Conservation (phyloP, 2,329 filamentous ascomycete species). For the Botrytis pseudocinerea region DNA sequence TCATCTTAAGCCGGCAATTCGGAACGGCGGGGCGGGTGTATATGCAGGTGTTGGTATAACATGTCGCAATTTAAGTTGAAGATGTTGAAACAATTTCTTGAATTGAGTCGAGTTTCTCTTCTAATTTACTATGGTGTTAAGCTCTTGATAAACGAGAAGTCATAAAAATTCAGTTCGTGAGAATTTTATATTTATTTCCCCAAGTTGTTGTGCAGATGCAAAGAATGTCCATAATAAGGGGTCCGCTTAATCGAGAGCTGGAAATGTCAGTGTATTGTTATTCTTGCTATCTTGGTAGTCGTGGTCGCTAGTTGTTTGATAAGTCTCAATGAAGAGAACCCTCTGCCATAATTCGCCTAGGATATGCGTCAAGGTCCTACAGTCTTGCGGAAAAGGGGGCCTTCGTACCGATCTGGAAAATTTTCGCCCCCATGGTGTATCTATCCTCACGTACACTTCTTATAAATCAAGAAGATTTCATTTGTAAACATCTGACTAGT, state of each 20-base stretch:
- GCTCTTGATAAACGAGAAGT: background rate
- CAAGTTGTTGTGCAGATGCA: too few species aligned
- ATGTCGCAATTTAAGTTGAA: background rate
- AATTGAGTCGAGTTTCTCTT: background rate
- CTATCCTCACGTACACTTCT: background rate
- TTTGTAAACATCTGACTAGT: background rate
- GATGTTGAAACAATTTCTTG: too few species aligned
- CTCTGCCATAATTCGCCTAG: too few species aligned
- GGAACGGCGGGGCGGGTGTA: conserved; percentile 12
- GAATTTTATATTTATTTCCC: background rate
- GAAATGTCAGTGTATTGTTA: background rate
- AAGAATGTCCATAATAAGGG: background rate
- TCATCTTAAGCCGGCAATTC: conserved; percentile 13
- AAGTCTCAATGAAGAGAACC: background rate
- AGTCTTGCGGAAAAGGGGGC: background rate
- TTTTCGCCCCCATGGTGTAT: background rate
- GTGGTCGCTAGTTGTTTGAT: background rate
- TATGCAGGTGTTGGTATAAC: background rate
- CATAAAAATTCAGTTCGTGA: background rate
- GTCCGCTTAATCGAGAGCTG: background rate
- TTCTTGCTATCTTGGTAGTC: background rate
- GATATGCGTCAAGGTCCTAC: background rate
- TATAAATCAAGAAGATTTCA: background rate
- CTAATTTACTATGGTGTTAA: background rate
- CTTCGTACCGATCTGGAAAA: background rate